phyloP scores from a whole-genome alignment of 2,329 filamentous ascomycete genomes.

The Arthrocladium fulminans region DNA sequence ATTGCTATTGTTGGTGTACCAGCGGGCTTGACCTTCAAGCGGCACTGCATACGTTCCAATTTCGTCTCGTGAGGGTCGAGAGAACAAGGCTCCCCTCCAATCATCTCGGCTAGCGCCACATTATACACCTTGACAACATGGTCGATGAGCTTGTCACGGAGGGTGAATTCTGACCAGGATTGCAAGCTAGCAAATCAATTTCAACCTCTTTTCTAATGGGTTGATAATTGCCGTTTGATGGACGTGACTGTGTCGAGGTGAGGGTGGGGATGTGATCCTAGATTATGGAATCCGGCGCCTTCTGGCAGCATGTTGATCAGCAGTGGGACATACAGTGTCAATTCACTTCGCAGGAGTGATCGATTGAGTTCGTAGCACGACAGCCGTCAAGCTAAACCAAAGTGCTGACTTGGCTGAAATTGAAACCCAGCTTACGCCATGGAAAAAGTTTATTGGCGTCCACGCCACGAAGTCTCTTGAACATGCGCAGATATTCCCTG shows the following conservation, averaged over 20 bases:
- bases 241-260: background rate
- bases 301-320: background rate
- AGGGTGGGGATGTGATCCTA: background rate
- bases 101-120: background rate
- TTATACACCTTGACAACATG: background rate
- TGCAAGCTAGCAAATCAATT: background rate
- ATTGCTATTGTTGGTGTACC: no score
- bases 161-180: background rate
- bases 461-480: no score
- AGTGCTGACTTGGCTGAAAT: background rate
- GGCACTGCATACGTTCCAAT: background rate
- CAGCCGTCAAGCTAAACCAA: background rate
- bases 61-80: background rate
- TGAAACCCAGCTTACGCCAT: background rate
- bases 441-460: no score
- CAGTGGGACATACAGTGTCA: no score
- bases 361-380: background rate
- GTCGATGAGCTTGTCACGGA: no score
- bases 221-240: background rate
- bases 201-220: background rate
- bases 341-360: no score
- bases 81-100: background rate
- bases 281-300: background rate
- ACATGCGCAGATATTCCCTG: no score
- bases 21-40: no score